phyloP scores from a whole-genome alignment of 257 asterid species.

The Anisodus acutangulus region DNA sequence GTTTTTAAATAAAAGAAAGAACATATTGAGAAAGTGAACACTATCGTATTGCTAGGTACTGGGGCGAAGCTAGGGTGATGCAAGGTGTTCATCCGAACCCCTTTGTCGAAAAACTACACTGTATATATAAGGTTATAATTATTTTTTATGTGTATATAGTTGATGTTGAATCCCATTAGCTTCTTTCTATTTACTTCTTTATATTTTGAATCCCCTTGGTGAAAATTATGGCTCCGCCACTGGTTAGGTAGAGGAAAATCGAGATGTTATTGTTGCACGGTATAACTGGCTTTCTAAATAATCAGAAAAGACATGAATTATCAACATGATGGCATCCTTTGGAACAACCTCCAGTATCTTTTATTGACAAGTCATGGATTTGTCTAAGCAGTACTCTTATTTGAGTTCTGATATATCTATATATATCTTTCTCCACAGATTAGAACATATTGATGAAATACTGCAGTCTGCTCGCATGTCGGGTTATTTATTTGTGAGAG shows the following conservation, averaged over 20 bases:
- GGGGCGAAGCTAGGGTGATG: too few species aligned
- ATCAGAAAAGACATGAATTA: background rate
- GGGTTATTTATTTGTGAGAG: slow-evolving; percentile 78
- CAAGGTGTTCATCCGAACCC: too few species aligned
- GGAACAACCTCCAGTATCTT: slow-evolving; percentile 2
- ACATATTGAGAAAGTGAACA: slow-evolving; percentile 11
- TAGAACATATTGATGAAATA: slow-evolving; percentile 89
- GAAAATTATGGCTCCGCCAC: too few species aligned
- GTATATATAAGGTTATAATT: too few species aligned
- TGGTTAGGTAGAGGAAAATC: background rate
- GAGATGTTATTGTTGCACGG: background rate
- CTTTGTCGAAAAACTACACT: too few species aligned
- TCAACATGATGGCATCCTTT: slow-evolving; percentile 3
- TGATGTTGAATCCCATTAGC: too few species aligned
- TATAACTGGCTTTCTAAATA: background rate
- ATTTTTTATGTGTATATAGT: too few species aligned
- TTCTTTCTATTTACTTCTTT: too few species aligned
- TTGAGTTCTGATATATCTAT: background rate
- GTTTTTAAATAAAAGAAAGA: background rate
- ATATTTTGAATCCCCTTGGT: too few species aligned
- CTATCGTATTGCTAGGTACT: background rate
- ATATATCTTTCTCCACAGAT: slow-evolving; percentile 47
- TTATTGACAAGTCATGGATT: background rate
- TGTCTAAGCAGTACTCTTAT: background rate
- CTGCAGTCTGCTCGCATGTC: slow-evolving; percentile 82